phyloP scores from a whole-genome alignment of 2,329 filamentous ascomycete genomes.

The Pseudomassariella vexata region DNA sequence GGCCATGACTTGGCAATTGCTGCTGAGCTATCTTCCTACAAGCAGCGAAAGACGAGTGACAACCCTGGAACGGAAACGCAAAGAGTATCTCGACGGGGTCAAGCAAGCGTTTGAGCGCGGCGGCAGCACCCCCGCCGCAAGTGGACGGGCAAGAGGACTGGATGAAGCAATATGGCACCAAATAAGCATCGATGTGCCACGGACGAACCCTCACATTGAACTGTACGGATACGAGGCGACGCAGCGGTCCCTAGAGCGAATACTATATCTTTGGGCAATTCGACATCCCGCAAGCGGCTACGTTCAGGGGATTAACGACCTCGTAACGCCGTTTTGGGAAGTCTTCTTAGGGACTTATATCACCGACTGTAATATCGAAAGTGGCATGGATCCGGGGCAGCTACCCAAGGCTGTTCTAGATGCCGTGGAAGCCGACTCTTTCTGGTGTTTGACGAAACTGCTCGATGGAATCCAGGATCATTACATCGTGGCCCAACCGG shows the following conservation, averaged over 20 bases:
- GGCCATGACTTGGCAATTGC: slow-evolving; percentile 97
- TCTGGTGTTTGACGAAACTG: slow-evolving; percentile 96
- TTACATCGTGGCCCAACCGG: slow-evolving; percentile 95
- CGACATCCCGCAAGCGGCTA: slow-evolving; percentile 96
- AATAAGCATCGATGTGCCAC: slow-evolving; percentile 95
- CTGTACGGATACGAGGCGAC: slow-evolving; percentile 95
- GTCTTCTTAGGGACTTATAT: slow-evolving; percentile 94
- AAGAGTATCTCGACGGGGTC: slow-evolving; percentile 94
- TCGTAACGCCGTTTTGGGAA: slow-evolving; percentile 97
- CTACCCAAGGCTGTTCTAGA: slow-evolving; percentile 85
- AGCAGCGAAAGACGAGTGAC: slow-evolving; percentile 88
- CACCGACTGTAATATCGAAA: slow-evolving; percentile 86
- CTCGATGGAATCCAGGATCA: slow-evolving; percentile 99
- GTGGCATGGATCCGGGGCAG: slow-evolving; percentile 94
- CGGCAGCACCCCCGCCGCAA: slow-evolving; percentile 36
- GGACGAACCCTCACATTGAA: slow-evolving; percentile 93
- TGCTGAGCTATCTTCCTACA: slow-evolving; percentile 93
- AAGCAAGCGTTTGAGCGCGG: slow-evolving; percentile 64
- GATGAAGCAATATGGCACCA: slow-evolving; percentile 99
- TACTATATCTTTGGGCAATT: slow-evolving; percentile 96
- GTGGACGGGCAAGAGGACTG: slow-evolving; percentile 57
- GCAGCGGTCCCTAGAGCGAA: slow-evolving; percentile 86
- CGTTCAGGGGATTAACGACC: slow-evolving; percentile 96
- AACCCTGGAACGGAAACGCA: slow-evolving; percentile 87
- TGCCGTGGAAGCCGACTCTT: slow-evolving; percentile 94